Percentiles rank a stretch among this genome's conserved stretches.
These are phyloP conservation scores for Alloascoidea hylecoeti DNA, from an alignment of 805 yeast species.

Conservation along the genomic window DNA sequence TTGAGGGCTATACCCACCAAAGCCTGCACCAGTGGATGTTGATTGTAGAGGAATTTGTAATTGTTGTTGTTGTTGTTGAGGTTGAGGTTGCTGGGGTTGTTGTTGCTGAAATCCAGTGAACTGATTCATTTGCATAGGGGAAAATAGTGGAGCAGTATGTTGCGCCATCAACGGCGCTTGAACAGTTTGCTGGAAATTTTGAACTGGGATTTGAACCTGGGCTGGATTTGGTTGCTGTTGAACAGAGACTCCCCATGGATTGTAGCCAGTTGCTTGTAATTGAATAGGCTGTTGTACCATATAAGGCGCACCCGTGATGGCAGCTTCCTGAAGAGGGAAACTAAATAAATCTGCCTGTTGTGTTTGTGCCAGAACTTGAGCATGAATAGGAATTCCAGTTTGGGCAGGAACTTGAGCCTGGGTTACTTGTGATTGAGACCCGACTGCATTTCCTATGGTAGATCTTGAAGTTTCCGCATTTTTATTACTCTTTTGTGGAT, in stretches of 20 bases:
- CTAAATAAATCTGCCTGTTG: constrained; percentile 2
- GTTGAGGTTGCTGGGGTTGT: constrained; percentile 9
- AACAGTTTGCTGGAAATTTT: constrained; percentile 3
- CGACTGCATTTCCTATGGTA: constrained; percentile 6
- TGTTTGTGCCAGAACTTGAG: constrained; percentile 10
- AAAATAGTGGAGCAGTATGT: constrained; percentile 4
- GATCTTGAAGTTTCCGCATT: constrained; percentile 4
- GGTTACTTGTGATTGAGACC: constrained; percentile 17
- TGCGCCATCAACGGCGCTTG: constrained; percentile 5
- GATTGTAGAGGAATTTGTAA: constrained; percentile 6
- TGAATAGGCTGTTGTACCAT: constrained; percentile 8
- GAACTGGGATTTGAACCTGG: constrained; percentile 8
- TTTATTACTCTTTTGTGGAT: constrained; percentile 3
- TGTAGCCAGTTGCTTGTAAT: constrained; percentile 4
- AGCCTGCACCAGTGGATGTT: constrained; percentile 12
- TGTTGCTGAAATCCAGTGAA: constrained; percentile 7
- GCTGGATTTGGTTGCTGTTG: constrained; percentile 7
- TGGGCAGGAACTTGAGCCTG: constrained; percentile 12
- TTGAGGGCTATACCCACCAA: constrained; percentile 11
- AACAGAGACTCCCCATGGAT: constrained; percentile 5
- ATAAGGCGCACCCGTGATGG: constrained; percentile 10
- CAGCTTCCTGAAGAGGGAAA: constrained; percentile 10
- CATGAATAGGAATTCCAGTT: constrained; percentile 4
- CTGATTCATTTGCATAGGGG: constrained; percentile 1
- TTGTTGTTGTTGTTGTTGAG: constrained; percentile 11